phyloP scores from a whole-genome alignment of 2,329 filamentous ascomycete species.

The Penicillium janthinellum region DNA sequence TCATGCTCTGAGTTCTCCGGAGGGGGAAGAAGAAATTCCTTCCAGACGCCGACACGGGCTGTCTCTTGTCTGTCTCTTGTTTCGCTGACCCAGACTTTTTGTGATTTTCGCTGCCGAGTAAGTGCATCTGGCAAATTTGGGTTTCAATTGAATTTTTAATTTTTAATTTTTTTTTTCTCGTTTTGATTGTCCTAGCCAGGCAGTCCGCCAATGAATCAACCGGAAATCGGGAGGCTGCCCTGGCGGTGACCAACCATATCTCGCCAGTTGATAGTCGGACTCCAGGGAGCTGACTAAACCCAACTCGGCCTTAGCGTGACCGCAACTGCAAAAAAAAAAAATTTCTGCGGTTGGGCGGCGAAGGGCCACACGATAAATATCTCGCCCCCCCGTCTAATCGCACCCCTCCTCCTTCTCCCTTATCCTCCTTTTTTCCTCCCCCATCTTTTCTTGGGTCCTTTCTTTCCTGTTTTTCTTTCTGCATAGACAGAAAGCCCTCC shows the following conservation, averaged over 20 bases:
- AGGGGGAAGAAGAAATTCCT: too few species aligned
- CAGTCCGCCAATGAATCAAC: slow-evolving; percentile 14
- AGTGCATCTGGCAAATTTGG: too few species aligned
- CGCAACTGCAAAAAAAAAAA: slow-evolving; percentile 24
- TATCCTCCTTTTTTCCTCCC: slow-evolving; percentile 24
- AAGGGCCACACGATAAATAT: slow-evolving; percentile 45
- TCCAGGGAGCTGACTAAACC: slow-evolving; percentile 14
- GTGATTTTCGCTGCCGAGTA: not conserved
- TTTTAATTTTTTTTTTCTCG: not conserved
- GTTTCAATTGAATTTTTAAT: not conserved
- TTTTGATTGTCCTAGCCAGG: not conserved
- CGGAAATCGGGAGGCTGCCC: slow-evolving; percentile 11
- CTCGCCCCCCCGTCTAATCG: slow-evolving; percentile 26
- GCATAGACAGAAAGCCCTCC: slow-evolving; percentile 37
- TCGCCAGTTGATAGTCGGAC: not conserved
- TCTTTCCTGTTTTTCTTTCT: slow-evolving; percentile 33
- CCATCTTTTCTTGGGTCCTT: slow-evolving; percentile 32
- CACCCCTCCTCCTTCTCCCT: slow-evolving; percentile 28
- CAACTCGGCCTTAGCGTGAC: slow-evolving; percentile 26
- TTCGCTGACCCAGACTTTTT: not conserved
- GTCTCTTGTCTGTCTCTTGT: not conserved
- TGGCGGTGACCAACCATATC: not conserved
- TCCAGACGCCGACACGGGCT: too few species aligned
- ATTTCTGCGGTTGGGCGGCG: slow-evolving; percentile 35
- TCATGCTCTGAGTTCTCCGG: not conserved